Conservation (phyloP, 2,329 filamentous ascomycete genomes). For the Pyricularia pennisetigena region DNA sequence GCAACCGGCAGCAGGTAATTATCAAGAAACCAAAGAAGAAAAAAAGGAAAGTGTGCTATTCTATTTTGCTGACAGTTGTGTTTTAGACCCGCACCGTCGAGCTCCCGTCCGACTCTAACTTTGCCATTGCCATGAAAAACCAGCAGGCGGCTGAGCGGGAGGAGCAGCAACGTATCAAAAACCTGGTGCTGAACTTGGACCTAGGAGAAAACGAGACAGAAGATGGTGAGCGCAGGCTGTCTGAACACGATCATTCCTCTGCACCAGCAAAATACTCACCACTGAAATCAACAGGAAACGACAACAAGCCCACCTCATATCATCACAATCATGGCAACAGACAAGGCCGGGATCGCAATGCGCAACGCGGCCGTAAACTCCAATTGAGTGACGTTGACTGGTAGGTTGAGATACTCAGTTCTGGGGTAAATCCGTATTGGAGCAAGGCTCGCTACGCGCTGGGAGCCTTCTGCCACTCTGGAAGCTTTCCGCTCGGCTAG, state of each 20-base stretch:
- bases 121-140: constrained; percentile 91
- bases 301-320: constrained; percentile 30
- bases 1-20: constrained; percentile 82
- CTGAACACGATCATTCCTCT: constrained; percentile 26
- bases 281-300: constrained; percentile 32
- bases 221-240: constrained; percentile 53
- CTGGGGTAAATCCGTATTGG: not conserved
- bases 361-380: constrained; percentile 79
- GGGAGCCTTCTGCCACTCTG: not conserved
- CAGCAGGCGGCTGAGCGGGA: constrained; percentile 93
- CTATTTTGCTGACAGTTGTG: constrained; percentile 1
- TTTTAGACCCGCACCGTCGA: constrained; percentile 80
- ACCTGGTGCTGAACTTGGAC: constrained; percentile 92
- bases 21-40: not conserved
- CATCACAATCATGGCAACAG: constrained; percentile 48
- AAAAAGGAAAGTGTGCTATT: not conserved
- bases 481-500: not conserved
- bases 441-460: not conserved
- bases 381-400: constrained; percentile 97
- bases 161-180: constrained; percentile 98
- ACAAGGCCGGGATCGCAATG: constrained; percentile 47
- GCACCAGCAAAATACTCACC: constrained; percentile 41
- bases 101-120: constrained; percentile 81
- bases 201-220: constrained; percentile 72
- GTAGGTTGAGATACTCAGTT: constrained; percentile 39